A percentile compares a stretch with the other conserved stretches of the same genome.
Conservation (phyloP, 208 protist species). For the Phytomonas sp. region DNA sequence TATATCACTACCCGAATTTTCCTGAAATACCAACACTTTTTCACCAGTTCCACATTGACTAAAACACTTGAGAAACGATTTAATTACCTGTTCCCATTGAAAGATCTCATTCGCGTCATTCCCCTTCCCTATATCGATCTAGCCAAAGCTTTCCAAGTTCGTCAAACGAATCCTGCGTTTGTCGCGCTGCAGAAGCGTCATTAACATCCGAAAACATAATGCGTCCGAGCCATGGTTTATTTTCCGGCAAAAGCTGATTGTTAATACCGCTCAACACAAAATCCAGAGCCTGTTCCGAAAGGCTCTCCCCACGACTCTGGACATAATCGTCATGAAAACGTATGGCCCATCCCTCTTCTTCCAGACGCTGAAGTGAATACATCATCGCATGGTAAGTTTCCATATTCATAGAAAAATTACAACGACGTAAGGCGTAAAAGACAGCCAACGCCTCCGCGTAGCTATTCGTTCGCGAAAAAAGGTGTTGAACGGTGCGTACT, state of each 20-base stretch:
- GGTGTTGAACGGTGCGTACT: constrained; percentile 79
- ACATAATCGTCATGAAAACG: constrained; percentile 70
- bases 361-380: constrained; percentile 83
- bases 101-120: not conserved
- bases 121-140: constrained; percentile 52
- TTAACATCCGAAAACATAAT: constrained; percentile 81
- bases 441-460: constrained; percentile 79
- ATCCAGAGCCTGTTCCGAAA: constrained; percentile 80
- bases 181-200: constrained; percentile 34
- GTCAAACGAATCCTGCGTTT: constrained; percentile 42
- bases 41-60: not conserved
- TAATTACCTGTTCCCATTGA: not conserved
- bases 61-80: constrained; percentile 5
- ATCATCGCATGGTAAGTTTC: constrained; percentile 89
- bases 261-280: constrained; percentile 78
- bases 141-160: constrained; percentile 63
- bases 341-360: constrained; percentile 83
- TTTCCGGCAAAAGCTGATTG: constrained; percentile 82
- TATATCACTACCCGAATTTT: not conserved
- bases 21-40: not conserved
- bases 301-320: constrained; percentile 8
- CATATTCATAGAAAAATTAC: constrained; percentile 84
- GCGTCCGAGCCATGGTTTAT: constrained; percentile 84
- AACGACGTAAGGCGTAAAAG: constrained; percentile 78
- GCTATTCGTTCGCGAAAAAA: constrained; percentile 67